A percentile compares a stretch with the other conserved stretches of the same genome.
Conservation (phyloP, 2,329 filamentous ascomycete species). For the Paecilomyces dactylethromorphus region DNA sequence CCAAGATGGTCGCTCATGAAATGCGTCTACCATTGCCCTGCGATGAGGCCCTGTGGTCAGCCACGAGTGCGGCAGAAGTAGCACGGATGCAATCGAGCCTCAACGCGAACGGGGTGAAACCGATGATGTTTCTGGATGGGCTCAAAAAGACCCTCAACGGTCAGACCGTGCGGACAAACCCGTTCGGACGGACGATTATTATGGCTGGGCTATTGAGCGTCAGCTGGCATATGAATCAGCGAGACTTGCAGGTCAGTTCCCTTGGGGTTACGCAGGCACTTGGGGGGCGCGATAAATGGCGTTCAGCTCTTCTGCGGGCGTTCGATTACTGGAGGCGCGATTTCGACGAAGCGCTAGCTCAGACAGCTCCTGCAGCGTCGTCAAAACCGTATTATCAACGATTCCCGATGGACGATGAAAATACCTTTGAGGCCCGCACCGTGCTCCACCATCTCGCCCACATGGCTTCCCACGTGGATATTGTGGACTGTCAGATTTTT, state of each 20-base stretch:
- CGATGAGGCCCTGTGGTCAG: constrained; percentile 88
- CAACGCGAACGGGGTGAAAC: constrained; percentile 73
- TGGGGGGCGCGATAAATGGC: constrained; percentile 87
- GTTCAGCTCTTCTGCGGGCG: constrained; percentile 72
- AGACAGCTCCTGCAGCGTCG: constrained; percentile 27
- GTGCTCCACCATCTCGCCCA: constrained; percentile 91
- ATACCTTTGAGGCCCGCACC: constrained; percentile 79
- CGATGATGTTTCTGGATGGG: constrained; percentile 81
- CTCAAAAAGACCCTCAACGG: constrained; percentile 82
- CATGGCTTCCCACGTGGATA: constrained; percentile 96
- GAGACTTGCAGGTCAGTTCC: constrained; percentile 85
- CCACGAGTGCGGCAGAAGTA: constrained; percentile 80
- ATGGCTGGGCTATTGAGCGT: constrained; percentile 93
- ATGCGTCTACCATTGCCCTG: constrained; percentile 87
- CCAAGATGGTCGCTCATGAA: constrained; percentile 94
- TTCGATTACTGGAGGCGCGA: constrained; percentile 93
- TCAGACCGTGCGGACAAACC: constrained; percentile 82
- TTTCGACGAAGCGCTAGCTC: constrained; percentile 75
- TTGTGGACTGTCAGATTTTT: constrained; percentile 96
- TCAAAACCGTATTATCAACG: constrained; percentile 14
- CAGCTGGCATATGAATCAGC: constrained; percentile 95
- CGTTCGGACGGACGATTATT: constrained; percentile 84
- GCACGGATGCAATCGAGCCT: constrained; percentile 75
- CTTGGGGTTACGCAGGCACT: constrained; percentile 73
- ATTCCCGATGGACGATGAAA: constrained; percentile 50